Conservation (phyloP, 345 rosid species). For the Microcos paniculata region DNA sequence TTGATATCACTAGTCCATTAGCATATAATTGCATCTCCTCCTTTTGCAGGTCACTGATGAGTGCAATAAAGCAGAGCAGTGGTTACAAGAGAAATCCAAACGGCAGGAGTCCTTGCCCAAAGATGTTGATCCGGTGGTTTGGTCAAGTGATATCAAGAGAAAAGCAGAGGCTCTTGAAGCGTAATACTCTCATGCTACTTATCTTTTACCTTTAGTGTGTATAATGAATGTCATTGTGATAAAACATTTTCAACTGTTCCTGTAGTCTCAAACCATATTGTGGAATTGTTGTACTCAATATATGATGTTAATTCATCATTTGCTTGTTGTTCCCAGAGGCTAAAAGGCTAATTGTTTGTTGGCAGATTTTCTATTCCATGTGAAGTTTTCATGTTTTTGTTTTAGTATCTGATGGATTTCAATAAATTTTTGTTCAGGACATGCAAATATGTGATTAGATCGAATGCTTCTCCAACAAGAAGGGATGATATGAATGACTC, state of each 20-base stretch:
- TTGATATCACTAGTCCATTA: conserved; percentile 2
- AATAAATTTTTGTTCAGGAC: conserved; percentile 17
- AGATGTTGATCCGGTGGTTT: conserved; percentile 51
- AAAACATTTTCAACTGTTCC: not conserved
- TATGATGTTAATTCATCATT: not conserved
- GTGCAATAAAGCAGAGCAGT: conserved; percentile 64
- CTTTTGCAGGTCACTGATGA: conserved; percentile 52
- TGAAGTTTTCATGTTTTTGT: not conserved
- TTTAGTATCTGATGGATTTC: not conserved
- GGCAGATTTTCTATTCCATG: not conserved
- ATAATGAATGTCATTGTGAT: not conserved
- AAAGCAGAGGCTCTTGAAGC: conserved; percentile 47
- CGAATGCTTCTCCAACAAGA: conserved; percentile 4
- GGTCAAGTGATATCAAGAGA: conserved; percentile 62
- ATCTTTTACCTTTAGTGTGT: not conserved
- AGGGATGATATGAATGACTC: conserved; percentile 20
- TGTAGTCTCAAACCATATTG: not conserved
- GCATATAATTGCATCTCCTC: not conserved
- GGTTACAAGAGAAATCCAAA: conserved; percentile 59
- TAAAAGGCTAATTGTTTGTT: not conserved
- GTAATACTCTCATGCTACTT: conserved; percentile 29
- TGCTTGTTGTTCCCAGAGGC: too few species aligned
- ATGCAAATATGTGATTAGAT: conserved; percentile 26
- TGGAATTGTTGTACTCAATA: not conserved
- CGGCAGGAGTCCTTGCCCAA: conserved; percentile 53